A percentile compares a stretch with the other conserved stretches of the same genome.
phyloP scores from a whole-genome alignment of 2,329 filamentous ascomycete species.

The Endoconidiophora laricicola region DNA sequence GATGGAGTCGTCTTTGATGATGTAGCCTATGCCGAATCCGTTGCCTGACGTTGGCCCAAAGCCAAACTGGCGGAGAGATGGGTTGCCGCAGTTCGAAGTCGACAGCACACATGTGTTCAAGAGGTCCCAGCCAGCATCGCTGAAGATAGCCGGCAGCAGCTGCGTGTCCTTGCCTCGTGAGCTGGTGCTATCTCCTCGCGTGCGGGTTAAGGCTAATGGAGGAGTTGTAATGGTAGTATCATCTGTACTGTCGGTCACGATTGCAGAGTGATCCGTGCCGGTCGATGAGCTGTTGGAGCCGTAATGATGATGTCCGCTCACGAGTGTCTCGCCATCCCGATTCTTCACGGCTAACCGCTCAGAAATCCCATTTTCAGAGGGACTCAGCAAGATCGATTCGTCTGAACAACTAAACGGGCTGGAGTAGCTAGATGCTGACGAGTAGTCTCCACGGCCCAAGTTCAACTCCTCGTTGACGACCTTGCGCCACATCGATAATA shows the following conservation, averaged over 20 bases:
- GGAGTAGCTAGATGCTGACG: conserved; percentile 31
- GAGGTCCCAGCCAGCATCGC: conserved; percentile 82
- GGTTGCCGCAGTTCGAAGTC: conserved; percentile 98
- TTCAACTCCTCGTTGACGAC: conserved; percentile 54
- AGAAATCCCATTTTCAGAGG: background rate
- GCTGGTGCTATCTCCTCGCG: conserved; percentile 12
- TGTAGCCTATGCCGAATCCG: conserved; percentile 95
- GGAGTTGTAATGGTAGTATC: background rate
- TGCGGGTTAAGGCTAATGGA: background rate
- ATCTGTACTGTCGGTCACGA: background rate
- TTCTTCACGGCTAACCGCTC: too few species aligned
- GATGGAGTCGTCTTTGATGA: conserved; percentile 71
- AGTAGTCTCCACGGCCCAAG: conserved; percentile 43
- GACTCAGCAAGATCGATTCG: background rate
- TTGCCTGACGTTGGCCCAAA: conserved; percentile 90
- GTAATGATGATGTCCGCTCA: conserved; percentile 14
- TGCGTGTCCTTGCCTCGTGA: conserved; percentile 31
- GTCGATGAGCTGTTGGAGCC: background rate
- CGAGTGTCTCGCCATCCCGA: too few species aligned
- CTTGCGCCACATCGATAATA: conserved; percentile 91
- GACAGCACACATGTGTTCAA: conserved; percentile 88
- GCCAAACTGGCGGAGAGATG: conserved; percentile 83
- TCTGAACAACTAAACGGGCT: conserved; percentile 1
- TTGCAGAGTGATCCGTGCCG: background rate
- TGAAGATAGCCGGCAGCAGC: conserved; percentile 62